phyloP scores from a whole-genome alignment of 257 asterid species.

The Jacaranda mimosifolia region DNA sequence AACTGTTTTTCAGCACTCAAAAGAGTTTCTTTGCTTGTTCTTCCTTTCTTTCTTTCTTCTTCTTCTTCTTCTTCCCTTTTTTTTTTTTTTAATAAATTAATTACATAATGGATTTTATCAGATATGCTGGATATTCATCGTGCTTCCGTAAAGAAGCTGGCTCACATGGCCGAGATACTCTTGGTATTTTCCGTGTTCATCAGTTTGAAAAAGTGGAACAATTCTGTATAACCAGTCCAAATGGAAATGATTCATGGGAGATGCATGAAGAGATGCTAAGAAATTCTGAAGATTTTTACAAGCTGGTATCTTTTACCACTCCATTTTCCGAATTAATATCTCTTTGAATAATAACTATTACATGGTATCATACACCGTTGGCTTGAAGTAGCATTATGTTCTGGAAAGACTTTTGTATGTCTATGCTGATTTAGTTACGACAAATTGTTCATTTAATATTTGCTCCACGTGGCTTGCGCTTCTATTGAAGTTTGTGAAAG shows the following conservation, averaged over 20 bases:
- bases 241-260: constrained; percentile 85
- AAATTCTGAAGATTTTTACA: constrained; percentile 89
- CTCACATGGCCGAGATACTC: constrained; percentile 94
- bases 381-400: not conserved
- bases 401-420: not conserved
- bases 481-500: constrained; percentile 7
- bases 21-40: not conserved
- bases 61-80: not conserved
- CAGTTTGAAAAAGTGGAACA: constrained; percentile 97
- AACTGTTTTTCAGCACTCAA: not conserved
- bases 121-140: constrained; percentile 93
- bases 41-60: not conserved
- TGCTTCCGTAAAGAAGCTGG: constrained; percentile 99
- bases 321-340: not conserved
- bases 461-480: not conserved
- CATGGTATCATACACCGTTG: not conserved
- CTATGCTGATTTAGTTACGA: not conserved
- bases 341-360: not conserved
- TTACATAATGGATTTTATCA: constrained; percentile 37
- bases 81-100: not conserved
- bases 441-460: constrained; percentile 1
- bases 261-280: constrained; percentile 97
- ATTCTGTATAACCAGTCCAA: constrained; percentile 85
- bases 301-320: constrained; percentile 53
- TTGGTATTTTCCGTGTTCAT: constrained; percentile 92